phyloP scores from a whole-genome alignment of 257 asterid species.

The Voacanga thouarsii region DNA sequence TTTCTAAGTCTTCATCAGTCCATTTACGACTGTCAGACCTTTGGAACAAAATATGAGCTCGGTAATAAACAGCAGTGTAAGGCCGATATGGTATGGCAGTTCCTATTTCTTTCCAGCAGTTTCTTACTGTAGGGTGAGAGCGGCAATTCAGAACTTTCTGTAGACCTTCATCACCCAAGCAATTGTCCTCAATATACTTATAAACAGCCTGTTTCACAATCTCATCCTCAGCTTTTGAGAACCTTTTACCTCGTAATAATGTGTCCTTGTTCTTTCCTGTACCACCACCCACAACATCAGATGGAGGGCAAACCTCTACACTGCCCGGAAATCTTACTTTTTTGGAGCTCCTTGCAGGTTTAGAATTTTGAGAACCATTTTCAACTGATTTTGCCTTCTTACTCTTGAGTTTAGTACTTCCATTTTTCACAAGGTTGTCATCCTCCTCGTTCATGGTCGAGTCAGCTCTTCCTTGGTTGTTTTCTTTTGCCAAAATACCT shows the following conservation, averaged over 20 bases:
- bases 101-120: constrained; percentile 33
- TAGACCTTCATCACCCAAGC: constrained; percentile 33
- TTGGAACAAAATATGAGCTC: constrained; percentile 26
- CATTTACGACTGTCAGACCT: constrained; percentile 27
- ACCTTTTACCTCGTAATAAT: constrained; percentile 20
- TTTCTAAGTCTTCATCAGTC: constrained; percentile 27
- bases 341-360: constrained; percentile 5
- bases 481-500: not conserved
- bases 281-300: constrained; percentile 4
- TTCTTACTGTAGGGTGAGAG: constrained; percentile 14
- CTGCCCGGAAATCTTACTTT: constrained; percentile 18
- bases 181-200: constrained; percentile 20
- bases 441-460: not conserved
- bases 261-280: no score
- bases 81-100: constrained; percentile 25
- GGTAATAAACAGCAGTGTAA: constrained; percentile 7
- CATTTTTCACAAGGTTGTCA: not conserved
- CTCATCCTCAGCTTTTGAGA: constrained; percentile 30
- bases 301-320: constrained; percentile 12
- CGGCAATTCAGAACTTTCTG: constrained; percentile 22
- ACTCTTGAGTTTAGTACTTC: not conserved
- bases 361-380: constrained; percentile 6
- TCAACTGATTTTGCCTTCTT: not conserved
- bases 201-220: constrained; percentile 24
- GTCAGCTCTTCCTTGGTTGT: not conserved